Evolutionary conservation across 208 protist species (phyloP).

Genomic region (Trypanosoma theileri): DNA sequence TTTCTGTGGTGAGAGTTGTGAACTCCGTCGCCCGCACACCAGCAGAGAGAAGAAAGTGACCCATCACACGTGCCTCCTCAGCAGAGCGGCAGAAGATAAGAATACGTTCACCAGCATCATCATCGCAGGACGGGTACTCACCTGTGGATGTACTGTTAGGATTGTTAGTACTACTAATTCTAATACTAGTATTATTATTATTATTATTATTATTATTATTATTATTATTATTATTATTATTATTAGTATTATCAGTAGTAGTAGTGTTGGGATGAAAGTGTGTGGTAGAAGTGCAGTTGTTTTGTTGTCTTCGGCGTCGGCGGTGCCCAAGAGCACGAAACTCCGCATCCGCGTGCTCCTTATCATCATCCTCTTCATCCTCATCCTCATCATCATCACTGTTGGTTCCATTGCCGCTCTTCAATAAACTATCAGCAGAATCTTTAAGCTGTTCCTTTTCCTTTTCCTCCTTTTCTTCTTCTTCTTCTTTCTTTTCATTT

Average conservation of each 20-base stretch:
- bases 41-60: slow-evolving; percentile 80
- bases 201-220: too few relatives aligned
- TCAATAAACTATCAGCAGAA: not conserved
- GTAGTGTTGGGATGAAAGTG: too few relatives aligned
- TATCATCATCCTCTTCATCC: slow-evolving; percentile 9
- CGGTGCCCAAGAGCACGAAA: slow-evolving; percentile 11
- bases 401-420: not conserved
- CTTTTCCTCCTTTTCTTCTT: not conserved
- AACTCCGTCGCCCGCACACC: slow-evolving; percentile 79
- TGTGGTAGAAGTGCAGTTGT: too few relatives aligned
- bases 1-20: slow-evolving; percentile 75
- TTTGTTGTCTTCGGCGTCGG: not conserved
- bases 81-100: slow-evolving; percentile 85
- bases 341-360: slow-evolving; percentile 28
- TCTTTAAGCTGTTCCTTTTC: slow-evolving; percentile 1
- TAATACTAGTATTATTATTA: too few relatives aligned
- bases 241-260: too few relatives aligned
- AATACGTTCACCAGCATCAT: slow-evolving; percentile 62
- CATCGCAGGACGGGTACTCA: slow-evolving; percentile 51
- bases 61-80: slow-evolving; percentile 87
- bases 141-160: not conserved
- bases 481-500: not conserved
- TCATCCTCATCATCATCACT: slow-evolving; percentile 1
- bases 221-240: not conserved
- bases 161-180: slow-evolving; percentile 1